Base-by-base conservation (phyloP, 2,329 filamentous ascomycete species). In the Scolecobasidium constrictum region DNA sequence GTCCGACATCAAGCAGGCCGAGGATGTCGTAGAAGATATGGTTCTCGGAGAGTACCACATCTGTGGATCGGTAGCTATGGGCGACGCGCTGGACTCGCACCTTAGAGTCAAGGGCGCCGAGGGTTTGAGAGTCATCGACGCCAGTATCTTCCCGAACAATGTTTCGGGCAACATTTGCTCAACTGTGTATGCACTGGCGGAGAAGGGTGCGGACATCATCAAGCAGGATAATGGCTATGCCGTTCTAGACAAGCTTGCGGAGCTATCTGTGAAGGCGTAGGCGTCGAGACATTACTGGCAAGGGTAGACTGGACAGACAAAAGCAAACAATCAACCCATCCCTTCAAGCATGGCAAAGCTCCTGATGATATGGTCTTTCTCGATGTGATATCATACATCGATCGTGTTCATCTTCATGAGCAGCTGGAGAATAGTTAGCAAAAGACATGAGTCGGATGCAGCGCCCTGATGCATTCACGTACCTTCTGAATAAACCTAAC, bases 401-500 rank as follows among this genome's bases (percentile, higher is more conserved):
- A n/a, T n/a, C n/a, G n/a, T n/a, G n/a, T n/a, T n/a, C n/a, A n/a
- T n/a, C n/a, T n/a, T n/a, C n/a, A n/a, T n/a, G n/a, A n/a, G n/a
- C n/a, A n/a, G n/a, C n/a, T n/a, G n/a, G n/a, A n/a, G n/a, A n/a
- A n/a, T n/a, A n/a, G n/a, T n/a, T n/a, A n/a, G n/a, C n/a, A n/a
- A n/a, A n/a, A n/a, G n/a, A n/a, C n/a, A n/a, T n/a, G n/a, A n/a
- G n/a, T n/a, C n/a, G n/a, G n/a, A n/a, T n/a, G n/a, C 26, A 11
- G 26, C 11, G 26, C 11, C 26, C 11, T 31, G 11, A n/a, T n/a
- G n/a, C n/a, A n/a, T n/a, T n/a, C n/a, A 38, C 36, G 5, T 7
- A 60, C 56, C 50, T 59, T 60, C 42, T 60, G 55, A 45, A 59
- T 54, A 45, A 53, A 61, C 19, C 52, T 39, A 7, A 59, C 57